These are phyloP conservation scores for Zoysia pacifica DNA, from an alignment of 176 grass and related monocot species.

Conservation along the genomic window DNA sequence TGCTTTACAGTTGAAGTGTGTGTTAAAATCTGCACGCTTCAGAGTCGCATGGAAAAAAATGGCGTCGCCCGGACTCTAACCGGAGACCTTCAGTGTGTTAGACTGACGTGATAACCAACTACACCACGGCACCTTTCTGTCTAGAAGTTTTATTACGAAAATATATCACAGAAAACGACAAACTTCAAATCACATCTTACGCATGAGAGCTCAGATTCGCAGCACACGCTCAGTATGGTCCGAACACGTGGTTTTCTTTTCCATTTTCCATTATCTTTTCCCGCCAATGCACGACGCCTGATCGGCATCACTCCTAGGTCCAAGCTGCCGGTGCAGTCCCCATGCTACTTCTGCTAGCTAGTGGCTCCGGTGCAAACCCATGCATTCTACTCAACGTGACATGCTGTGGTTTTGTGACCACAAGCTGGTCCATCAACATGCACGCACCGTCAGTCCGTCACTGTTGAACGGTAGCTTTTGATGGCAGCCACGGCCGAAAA, in stretches of 20 bases:
- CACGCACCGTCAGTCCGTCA: background rate
- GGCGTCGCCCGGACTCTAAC: slow-evolving; percentile 71
- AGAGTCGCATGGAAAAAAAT: background rate
- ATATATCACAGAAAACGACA: background rate
- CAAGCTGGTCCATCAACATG: slow-evolving; percentile 7
- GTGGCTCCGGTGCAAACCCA: no score
- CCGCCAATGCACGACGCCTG: background rate
- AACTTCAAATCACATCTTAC: slow-evolving; percentile 36
- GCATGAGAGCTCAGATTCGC: slow-evolving; percentile 30
- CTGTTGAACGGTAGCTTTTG: slow-evolving; percentile 4
- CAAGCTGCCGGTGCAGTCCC: slow-evolving; percentile 1
- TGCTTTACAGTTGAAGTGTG: no score
- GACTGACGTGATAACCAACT: no score
- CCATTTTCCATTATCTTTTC: no score
- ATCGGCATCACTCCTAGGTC: background rate
- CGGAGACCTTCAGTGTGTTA: slow-evolving; percentile 91
- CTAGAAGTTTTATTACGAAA: no score
- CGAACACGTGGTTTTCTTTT: slow-evolving; percentile 37
- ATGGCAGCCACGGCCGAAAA: background rate
- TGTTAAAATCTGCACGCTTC: no score
- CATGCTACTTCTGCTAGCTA: background rate
- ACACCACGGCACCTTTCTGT: slow-evolving; percentile 62
- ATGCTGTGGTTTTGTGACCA: slow-evolving; percentile 1
- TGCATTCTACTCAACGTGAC: background rate
- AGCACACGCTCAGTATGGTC: background rate